A percentile compares a stretch with the other conserved stretches of the same genome.
phyloP scores from a whole-genome alignment of 2,329 filamentous ascomycete species.

The Fusarium citri region DNA sequence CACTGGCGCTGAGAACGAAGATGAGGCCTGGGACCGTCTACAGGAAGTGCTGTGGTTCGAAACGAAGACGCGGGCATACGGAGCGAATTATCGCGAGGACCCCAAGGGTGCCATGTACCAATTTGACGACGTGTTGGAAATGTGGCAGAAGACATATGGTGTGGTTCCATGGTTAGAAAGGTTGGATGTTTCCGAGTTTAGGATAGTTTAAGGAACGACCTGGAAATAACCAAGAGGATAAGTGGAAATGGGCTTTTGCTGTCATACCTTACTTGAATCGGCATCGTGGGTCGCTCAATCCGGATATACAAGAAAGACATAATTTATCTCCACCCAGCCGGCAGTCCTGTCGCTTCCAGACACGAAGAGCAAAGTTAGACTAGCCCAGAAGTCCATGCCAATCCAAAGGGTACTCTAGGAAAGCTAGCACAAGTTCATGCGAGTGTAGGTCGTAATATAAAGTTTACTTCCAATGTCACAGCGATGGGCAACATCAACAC shows the following conservation, averaged over 20 bases:
- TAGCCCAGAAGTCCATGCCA: not conserved
- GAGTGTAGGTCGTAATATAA: too few relatives aligned
- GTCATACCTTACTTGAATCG: too few relatives aligned
- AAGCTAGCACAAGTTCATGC: too few relatives aligned
- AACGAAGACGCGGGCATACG: not conserved
- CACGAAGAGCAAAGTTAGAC: not conserved
- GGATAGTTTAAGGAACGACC: not conserved
- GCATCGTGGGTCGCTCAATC: too few relatives aligned
- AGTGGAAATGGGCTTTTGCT: too few relatives aligned
- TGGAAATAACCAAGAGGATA: too few relatives aligned
- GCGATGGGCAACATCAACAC: too few relatives aligned
- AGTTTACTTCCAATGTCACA: too few relatives aligned
- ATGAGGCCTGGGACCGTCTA: not conserved
- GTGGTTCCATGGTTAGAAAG: not conserved
- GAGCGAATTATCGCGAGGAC: not conserved
- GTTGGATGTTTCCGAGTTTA: not conserved
- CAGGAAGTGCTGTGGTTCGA: not conserved
- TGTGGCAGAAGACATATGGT: not conserved
- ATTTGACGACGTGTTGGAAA: not conserved
- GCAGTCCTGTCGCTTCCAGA: not conserved
- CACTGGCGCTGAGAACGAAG: not conserved
- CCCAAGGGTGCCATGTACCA: not conserved
- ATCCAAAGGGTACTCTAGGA: too few relatives aligned
- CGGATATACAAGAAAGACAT: not conserved
- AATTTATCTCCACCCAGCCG: not conserved